Base-by-base conservation (phyloP, 2,329 filamentous ascomycete species). In the Mycogone perniciosa region DNA sequence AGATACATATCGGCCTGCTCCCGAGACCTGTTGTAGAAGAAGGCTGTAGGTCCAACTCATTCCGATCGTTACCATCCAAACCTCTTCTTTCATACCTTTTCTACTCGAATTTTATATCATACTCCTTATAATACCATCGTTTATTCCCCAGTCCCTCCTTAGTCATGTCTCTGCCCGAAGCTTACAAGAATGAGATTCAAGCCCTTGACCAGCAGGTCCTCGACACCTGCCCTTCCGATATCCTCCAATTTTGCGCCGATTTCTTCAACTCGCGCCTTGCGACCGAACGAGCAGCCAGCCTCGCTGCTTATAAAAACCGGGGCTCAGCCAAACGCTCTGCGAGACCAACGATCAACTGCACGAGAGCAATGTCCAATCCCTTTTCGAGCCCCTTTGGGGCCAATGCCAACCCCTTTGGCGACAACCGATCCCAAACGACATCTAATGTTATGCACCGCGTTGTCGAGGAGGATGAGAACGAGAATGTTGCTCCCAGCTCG, bases 391-490 rank as follows among this genome's bases (percentile, higher is more conserved):
- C 84, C 44, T 82, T 84, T 57, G 81, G 79, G 68, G 74, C 76
- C 46, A 81, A 81, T 60, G 76, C 75, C 68, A 93, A 91, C 69
- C 88, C 88, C 34, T 91, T 91, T 61, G 85, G 86, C 52, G 72
- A 71, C 56, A 50, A 20, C 20, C 20, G 59, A 29, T 56, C 56
- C 74, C 65, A 71, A 68, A 61, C 56, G 58, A 57, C 46, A 54
- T 61, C 61, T 31, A 67, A 70, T 54, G 55, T 62, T 40, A 75
- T 77, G 68, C 71, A 75, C 51, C 67, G 71, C 56, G 81, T 88
- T 55, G 83, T 92, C 52, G 89, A 95, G 70, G 89, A 95, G 62
- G 89, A 95, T 48, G 88, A 92, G 67, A 83, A 81, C 64, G 88
- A 91, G 63, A 76, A 74, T 56, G 77, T 91, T 63, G 82, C 46